Evolutionary conservation across 179 eudicot species (phyloP), one percentile per base, ranked within the genome.

Genomic region (Carnegiea gigantea): DNA sequence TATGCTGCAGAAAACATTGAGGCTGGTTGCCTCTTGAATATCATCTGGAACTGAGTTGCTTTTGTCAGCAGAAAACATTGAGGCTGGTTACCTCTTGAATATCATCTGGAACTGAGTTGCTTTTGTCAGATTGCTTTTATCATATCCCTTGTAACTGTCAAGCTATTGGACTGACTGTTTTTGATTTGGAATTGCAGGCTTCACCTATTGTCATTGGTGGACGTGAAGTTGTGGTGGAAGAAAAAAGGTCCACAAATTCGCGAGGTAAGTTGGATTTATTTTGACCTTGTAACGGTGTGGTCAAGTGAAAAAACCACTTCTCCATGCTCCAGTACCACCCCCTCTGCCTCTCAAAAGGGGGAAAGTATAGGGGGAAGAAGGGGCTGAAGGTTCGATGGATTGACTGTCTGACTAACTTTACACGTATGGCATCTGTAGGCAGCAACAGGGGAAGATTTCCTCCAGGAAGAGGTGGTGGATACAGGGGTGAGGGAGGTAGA

Each of bases 191-290:
- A 70, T 70, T 62, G 62, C 90, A 96, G 98, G 97, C 97, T 83
- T 91, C 98, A 26, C 93, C 92, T 8, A 54, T 96, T 71, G 1
- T 76, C 36, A 86, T 96, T 82, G 93, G 87, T 85, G 98, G 97
- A 26, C 92, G 90, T 48, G 88, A 85, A 60, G 92, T 90, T n/a
- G 81, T 82, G 79, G 86, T 94, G 57, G 99, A 94, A 87, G 96
- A 91, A 71, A 96, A 96, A 87, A 92, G 86, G 86, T 92, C 98
- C 15, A 89, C 98, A 6, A 86, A 9, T 70, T 70, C 73, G 13
- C 21, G 95, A 89, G 97, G 99, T 86, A 89, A 84, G 92, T 86
- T 81, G 54, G 57, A 20, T 82, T 79, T 2, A 36, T 70, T 14
- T 13, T 70, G 26, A 8, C 26, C 7, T n/a, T 62, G 30, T 23